A percentile compares a stretch with the other conserved stretches of the same genome.
These are phyloP conservation scores for Rhytidiadelphus loreus DNA, from an alignment of 225 moss, liverwort and hornwort genomes.

Conservation along the genomic window DNA sequence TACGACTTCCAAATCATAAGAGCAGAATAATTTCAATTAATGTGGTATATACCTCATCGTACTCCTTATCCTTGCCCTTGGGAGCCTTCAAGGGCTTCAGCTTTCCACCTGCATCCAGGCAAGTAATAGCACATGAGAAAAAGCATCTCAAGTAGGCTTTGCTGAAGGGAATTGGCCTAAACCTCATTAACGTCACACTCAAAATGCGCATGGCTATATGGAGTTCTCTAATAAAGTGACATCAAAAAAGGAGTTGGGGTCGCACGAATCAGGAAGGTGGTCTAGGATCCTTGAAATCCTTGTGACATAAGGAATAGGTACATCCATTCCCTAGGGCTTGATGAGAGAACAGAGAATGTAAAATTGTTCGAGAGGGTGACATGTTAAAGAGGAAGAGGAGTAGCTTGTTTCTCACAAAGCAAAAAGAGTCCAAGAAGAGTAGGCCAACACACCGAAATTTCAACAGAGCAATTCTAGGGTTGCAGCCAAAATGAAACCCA, in stretches of 20 bases:
- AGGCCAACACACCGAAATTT: neutral
- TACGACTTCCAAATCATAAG: neutral
- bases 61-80: constrained; percentile 77
- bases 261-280: neutral
- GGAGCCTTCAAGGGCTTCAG: constrained; percentile 88
- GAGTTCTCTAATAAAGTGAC: neutral
- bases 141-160: neutral
- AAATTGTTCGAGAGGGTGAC: neutral
- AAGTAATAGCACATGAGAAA: neutral
- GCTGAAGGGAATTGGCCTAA: neutral
- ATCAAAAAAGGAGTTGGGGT: neutral
- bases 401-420: neutral
- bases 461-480: neutral
- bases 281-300: neutral
- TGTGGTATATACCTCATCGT: constrained; percentile 53
- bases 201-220: neutral
- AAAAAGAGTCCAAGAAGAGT: neutral
- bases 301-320: too few relatives aligned
- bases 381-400: too few relatives aligned
- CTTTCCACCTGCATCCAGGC: constrained; percentile 58
- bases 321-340: neutral
- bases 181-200: neutral
- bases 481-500: neutral
- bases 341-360: neutral
- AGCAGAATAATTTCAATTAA: neutral